Evolutionary conservation across 371 early-diverging fungal genomes (phyloP).

Genomic region (Gilbertella persicaria): DNA sequence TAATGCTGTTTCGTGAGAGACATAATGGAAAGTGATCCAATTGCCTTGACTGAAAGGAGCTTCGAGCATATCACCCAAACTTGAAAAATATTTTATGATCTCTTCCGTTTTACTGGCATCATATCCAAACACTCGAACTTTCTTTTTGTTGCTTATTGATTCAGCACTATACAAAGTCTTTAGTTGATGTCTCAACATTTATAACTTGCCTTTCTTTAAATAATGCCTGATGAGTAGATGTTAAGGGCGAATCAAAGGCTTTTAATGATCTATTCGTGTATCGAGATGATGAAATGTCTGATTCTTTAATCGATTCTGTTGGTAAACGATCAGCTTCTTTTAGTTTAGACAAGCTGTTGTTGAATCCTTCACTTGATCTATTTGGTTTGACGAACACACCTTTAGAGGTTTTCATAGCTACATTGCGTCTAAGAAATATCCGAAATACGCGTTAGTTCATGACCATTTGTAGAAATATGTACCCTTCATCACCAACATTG

Average conservation of each 20-base stretch:
- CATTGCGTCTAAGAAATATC: conserved; percentile 4
- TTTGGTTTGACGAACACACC: conserved; percentile 7
- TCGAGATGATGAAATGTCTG: not conserved
- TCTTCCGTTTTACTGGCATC: conserved; percentile 22
- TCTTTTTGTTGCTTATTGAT: not conserved
- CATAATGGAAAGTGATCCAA: conserved; percentile 44
- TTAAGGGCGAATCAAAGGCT: not conserved
- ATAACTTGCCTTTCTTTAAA: not conserved
- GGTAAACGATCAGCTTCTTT: not conserved
- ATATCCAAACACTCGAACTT: conserved; percentile 42
- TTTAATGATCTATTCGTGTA: not conserved
- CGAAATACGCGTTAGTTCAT: too few relatives aligned
- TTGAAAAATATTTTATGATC: conserved; percentile 27
- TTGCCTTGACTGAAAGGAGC: conserved; percentile 30
- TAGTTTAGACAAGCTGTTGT: not conserved
- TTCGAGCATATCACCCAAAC: conserved; percentile 33
- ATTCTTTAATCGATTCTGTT: not conserved
- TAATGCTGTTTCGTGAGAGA: conserved; percentile 19
- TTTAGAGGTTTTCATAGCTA: conserved; percentile 1
- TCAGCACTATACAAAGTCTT: not conserved
- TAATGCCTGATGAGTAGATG: not conserved
- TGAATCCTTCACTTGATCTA: conserved; percentile 6
- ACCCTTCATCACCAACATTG: not conserved
- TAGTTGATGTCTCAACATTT: too few relatives aligned
- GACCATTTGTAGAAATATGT: too few relatives aligned